Base-by-base conservation (phyloP, 441 rosid genomes). In the Raphanus hybrid region DNA sequence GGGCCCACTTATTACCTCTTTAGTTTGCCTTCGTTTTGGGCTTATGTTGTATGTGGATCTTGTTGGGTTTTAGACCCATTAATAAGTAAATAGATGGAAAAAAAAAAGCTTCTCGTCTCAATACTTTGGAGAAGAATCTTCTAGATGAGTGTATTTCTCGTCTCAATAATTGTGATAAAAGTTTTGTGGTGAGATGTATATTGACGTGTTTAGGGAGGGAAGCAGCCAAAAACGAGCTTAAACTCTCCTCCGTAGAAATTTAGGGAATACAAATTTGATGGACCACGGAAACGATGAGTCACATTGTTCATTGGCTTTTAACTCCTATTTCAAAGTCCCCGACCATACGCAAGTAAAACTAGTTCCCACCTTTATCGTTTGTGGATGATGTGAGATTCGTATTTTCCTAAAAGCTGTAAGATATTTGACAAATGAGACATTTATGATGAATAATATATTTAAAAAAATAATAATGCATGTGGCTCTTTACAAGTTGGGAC, bases 131-230 rank as follows among this genome's bases (percentile, higher is more conserved):
- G 9, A 54, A 15, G 26, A 54, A 54, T 15, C 59, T 54, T 54
- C 59, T 7, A 15, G 59, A 54, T 15, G 23, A 54, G 23, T 54
- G 59, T 16, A 15, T 6, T 54, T 54, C 10, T 50, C 57, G 18
- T 50, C 57, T 54, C 23, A 54, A 54, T 54, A 15, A 54, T 54
- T 54, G 59, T 15, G 23, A 54, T 50, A 50, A 54, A 54, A 54
- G 59, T 54, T 54, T 54, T 54, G 59, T 54, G 59, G 59, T 54
- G 59, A 54, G 59, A 54, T 15, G 23, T 54, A 54, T 6, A 54
- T 54, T 54, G 59, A 54, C 26, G 59, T 54, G 59, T 54, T 54
- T 0, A 54, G 59, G 59, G 10, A 54, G 23, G 59, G 59, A 54
- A 54, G 10, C 59, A 54, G 23, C 59, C 59, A 54, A 15, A 54